A percentile compares a stretch with the other conserved stretches of the same genome.
Conservation (phyloP, 2,329 filamentous ascomycete genomes). For the Cryphonectria carpinicola region DNA sequence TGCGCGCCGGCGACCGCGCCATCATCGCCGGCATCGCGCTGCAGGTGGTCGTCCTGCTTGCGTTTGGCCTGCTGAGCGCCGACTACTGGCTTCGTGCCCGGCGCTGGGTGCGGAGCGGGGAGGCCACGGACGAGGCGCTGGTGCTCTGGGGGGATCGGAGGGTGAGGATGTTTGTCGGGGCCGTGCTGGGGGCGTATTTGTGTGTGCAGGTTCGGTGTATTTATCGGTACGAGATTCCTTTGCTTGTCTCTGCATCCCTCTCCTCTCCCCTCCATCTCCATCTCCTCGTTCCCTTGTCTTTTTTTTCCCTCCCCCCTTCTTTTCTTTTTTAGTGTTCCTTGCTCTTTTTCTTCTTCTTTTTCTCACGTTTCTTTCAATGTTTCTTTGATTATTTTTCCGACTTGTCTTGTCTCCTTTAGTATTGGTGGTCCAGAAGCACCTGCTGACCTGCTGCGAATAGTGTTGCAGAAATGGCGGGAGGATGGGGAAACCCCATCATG, state of each 20-base stretch:
- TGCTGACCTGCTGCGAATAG: conserved; percentile 37
- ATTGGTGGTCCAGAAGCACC: background rate
- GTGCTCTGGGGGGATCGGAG: conserved; percentile 47
- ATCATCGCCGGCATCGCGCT: conserved; percentile 60
- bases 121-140: conserved; percentile 37
- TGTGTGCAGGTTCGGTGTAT: conserved; percentile 56
- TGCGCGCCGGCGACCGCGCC: conserved; percentile 51
- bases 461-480: conserved; percentile 66
- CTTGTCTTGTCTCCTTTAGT: too few relatives aligned
- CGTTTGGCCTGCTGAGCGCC: conserved; percentile 48
- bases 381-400: too few relatives aligned
- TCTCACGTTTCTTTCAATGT: too few relatives aligned
- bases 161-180: conserved; percentile 50
- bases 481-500: conserved; percentile 68
- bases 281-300: background rate
- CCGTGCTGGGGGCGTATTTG: conserved; percentile 49
- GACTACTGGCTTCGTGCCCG: conserved; percentile 52
- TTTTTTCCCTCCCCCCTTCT: too few relatives aligned
- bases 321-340: too few relatives aligned
- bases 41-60: conserved; percentile 54
- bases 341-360: background rate
- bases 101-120: conserved; percentile 42
- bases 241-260: background rate
- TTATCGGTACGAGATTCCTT: conserved; percentile 49
- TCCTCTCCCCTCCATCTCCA: background rate